These are phyloP conservation scores for Fusarium sp. DNA, from an alignment of 2,329 filamentous ascomycete genomes.

Conservation along the genomic window DNA sequence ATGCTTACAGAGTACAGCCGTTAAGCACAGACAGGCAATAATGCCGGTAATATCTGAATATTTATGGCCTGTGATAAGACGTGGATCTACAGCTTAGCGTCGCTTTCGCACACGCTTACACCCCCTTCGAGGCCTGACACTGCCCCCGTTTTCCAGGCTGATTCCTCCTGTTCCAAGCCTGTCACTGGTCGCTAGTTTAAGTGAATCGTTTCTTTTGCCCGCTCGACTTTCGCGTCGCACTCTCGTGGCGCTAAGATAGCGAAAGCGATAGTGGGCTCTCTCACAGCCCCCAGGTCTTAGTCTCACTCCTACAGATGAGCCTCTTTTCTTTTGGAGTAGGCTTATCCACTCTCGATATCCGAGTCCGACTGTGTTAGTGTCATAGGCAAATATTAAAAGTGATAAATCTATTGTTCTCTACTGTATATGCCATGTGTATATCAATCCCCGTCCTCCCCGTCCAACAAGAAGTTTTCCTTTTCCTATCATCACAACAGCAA, in stretches of 20 bases:
- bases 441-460: constrained; percentile 22
- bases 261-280: constrained; percentile 21
- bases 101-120: constrained; percentile 9
- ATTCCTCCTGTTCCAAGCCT: constrained; percentile 1
- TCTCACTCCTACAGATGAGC: constrained; percentile 17
- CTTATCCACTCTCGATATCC: constrained; percentile 7
- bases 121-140: constrained; percentile 11
- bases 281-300: background rate
- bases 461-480: constrained; percentile 11
- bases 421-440: constrained; percentile 28
- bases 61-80: background rate
- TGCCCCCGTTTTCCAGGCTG: constrained; percentile 33
- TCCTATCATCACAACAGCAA: constrained; percentile 23
- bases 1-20: background rate
- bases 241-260: constrained; percentile 7
- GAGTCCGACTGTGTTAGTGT: constrained; percentile 20
- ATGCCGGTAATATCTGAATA: background rate
- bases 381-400: constrained; percentile 1
- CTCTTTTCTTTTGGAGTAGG: constrained; percentile 13
- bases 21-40: background rate
- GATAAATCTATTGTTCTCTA: background rate
- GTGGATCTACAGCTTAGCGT: constrained; percentile 3
- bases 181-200: background rate
- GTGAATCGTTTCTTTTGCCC: background rate
- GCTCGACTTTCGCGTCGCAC: constrained; percentile 8